Percentiles rank a stretch among this genome's conserved stretches.
Evolutionary conservation across 257 asterid species (phyloP).

Genomic region (Primulina huaijiensis): DNA sequence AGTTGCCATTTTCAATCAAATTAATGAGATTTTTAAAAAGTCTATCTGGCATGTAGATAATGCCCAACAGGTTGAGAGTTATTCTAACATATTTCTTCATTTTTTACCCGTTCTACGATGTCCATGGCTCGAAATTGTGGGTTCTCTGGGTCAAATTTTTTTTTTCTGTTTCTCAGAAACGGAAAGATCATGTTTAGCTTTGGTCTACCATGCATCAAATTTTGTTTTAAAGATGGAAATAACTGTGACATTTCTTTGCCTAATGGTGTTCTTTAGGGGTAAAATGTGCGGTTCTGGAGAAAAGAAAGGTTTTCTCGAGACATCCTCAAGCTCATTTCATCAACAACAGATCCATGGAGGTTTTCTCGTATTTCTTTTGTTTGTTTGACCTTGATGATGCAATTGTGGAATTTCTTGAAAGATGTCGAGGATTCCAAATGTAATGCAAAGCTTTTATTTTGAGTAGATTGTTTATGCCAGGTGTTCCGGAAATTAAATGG

Average conservation of each 20-base stretch:
- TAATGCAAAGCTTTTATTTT: conserved; percentile 30
- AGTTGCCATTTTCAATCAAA: background rate
- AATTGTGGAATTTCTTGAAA: conserved; percentile 4
- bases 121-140: background rate
- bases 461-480: conserved; percentile 47
- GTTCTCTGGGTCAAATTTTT: background rate
- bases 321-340: conserved; percentile 98
- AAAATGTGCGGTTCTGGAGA: conserved; percentile 82
- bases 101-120: background rate
- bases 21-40: background rate
- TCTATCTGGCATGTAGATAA: background rate
- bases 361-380: conserved; percentile 28
- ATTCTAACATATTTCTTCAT: background rate
- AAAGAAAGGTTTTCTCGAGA: conserved; percentile 51
- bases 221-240: conserved; percentile 14
- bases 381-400: conserved; percentile 1
- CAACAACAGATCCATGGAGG: conserved; percentile 96
- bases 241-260: conserved; percentile 1
- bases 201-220: background rate
- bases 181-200: background rate
- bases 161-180: background rate
- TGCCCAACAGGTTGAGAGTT: too few species aligned
- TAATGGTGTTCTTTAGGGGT: conserved; percentile 47
- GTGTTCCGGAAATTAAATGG: conserved; percentile 79
- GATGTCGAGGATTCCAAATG: conserved; percentile 16